Base-by-base conservation (phyloP, 1,284 basidiomycete species). In the Ustilago cynodontis region DNA sequence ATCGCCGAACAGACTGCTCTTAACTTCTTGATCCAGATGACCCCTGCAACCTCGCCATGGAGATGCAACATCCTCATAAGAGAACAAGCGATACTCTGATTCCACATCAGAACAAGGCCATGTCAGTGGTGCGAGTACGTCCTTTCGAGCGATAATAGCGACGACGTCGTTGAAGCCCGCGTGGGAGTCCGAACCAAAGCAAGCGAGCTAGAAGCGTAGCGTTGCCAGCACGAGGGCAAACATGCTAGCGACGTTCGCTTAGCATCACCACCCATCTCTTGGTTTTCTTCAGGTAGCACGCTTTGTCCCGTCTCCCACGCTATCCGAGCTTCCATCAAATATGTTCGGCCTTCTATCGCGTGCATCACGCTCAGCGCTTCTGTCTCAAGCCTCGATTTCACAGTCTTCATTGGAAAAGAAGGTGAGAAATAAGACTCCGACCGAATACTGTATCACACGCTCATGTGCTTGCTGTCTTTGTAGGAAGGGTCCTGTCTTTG, bases 251-350 rank as follows among this genome's bases (percentile, higher is more conserved):
- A 29, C 13, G 13, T 22, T 43, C 54, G 54, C 54, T 55, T 55
- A 41, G 52, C 33, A 18, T 10, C 29, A 33, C 18, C 2, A 4
- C 18, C 28, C 41, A n/a, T 43, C 18, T 52, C 14, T 29, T 29
- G n/a, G 22, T 5, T 9, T 33, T 52, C 20, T 43, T 9, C 11
- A n/a, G 13, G 7, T 22, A 24, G 14, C 31, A 14, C 26, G 50
- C 26, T 9, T 13, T 16, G 18, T n/a, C 1, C 33, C 3, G 50
- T 18, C 52, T 55, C 39, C 16, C 54, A 55, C 18, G 24, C 54
- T 28, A 41, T 43, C 37, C 24, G 54, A 55, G 37, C 24, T 55
- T 37, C 54, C 54, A 55, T 43, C 37, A 41, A 55, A 43, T 49
- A 3, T 49, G 47, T 24, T 26, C 26, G 47, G 14, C 24, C 26